phyloP scores from a whole-genome alignment of 2,329 filamentous ascomycete species.

The Alternaria ventricosa region DNA sequence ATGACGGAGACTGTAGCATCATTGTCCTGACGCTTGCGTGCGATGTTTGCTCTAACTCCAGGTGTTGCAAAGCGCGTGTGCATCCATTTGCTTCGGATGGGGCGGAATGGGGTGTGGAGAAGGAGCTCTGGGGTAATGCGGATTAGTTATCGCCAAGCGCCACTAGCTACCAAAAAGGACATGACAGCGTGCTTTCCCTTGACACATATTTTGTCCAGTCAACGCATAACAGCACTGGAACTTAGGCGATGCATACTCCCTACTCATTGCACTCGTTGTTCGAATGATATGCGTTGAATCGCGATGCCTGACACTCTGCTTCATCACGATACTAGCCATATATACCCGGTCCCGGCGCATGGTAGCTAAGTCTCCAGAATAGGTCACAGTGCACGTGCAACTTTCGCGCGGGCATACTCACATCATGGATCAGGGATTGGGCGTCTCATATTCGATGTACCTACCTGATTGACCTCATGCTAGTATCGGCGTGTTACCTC shows the following conservation, averaged over 20 bases:
- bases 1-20: no score
- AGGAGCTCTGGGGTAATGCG: conserved; percentile 14
- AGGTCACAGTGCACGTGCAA: background rate
- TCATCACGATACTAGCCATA: background rate
- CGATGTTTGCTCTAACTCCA: no score
- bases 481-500: no score
- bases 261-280: accelerated
- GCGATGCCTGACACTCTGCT: background rate
- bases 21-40: no score
- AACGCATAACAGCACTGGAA: background rate
- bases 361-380: background rate
- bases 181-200: background rate
- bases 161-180: background rate
- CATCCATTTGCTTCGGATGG: no score
- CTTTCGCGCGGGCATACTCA: background rate
- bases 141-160: conserved; percentile 8
- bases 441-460: no score
- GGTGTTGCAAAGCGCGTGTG: no score
- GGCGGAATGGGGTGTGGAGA: conserved; percentile 10
- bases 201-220: background rate
- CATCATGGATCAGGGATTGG: background rate
- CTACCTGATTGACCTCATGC: background rate
- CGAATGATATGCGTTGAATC: accelerated
- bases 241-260: background rate
- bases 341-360: background rate